Conservation (phyloP, 495 filamentous ascomycete genomes). For the Lophiotrema nucula region DNA sequence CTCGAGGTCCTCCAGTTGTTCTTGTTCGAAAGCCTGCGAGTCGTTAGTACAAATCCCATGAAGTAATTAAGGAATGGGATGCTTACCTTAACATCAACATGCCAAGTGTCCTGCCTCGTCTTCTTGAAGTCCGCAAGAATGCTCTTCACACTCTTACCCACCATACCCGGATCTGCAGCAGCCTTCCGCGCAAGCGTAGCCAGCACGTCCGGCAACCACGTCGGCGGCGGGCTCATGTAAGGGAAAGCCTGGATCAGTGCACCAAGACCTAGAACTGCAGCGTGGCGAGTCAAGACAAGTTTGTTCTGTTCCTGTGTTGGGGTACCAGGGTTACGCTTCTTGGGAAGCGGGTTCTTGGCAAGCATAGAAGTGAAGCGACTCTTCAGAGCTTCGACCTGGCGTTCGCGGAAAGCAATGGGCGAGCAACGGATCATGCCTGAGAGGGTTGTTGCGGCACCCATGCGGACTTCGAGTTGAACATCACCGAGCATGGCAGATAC, state of each 20-base stretch:
- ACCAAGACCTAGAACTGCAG: conserved; percentile 88
- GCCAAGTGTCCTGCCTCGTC: conserved; percentile 98
- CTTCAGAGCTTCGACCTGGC: conserved; percentile 72
- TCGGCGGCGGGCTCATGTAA: conserved; percentile 86
- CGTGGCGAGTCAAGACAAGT: conserved; percentile 78
- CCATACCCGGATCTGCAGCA: conserved; percentile 83
- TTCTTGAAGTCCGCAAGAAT: conserved; percentile 98
- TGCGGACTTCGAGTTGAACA: conserved; percentile 86
- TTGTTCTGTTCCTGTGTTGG: conserved; percentile 83
- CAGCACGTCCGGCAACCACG: conserved; percentile 91
- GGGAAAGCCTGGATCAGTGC: conserved; percentile 95
- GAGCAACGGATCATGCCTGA: conserved; percentile 99
- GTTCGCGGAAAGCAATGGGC: conserved; percentile 73
- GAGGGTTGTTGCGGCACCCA: conserved; percentile 85
- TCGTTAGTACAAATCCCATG: conserved; percentile 8
- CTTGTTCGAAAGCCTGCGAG: conserved; percentile 77
- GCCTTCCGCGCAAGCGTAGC: conserved; percentile 81
- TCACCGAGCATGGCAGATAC: conserved; percentile 94
- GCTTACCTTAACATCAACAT: conserved; percentile 90
- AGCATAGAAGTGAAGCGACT: conserved; percentile 76
- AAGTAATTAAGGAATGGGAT: background rate
- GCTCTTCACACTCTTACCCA: conserved; percentile 95
- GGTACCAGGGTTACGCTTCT: conserved; percentile 53
- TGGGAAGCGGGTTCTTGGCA: conserved; percentile 78
- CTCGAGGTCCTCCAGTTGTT: conserved; percentile 92